Evolutionary conservation across 2,329 filamentous ascomycete species (phyloP), one percentile per base, ranked within the genome.

Genomic region (Parastagonospora avenae): DNA sequence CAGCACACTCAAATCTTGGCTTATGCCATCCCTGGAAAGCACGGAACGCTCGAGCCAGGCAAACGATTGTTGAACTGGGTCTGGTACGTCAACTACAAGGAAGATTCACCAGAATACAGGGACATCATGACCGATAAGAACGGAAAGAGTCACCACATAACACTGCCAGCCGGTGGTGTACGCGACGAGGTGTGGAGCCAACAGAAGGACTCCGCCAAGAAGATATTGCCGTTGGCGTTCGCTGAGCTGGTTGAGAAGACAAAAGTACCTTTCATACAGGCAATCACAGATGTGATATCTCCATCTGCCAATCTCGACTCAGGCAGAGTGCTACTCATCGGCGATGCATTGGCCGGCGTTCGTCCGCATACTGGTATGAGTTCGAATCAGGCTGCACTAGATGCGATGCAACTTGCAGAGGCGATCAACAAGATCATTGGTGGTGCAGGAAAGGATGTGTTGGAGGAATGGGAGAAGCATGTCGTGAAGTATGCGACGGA

Each of bases 31-130:
- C 78, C 78, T 0, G 74, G 74, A 0, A 64, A 68, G 2, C 50
- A 73, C 8, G 77, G 77, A 0, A 64, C 61, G 1, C 62, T 76
- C 4, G 58, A 64, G 30, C 59, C 64, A 0, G 76, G 74, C 2
- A 61, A 76, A 10, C 68, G 76, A 6, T 65, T 78, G 2, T 55
- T 79, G 49, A 80, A 80, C 55, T 79, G 71, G 67, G 71, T 80
- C 1, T 79, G 76, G 74, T 81, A 81, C 54, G 64, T 59, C 27
- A 77, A 78, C 55, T 67, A 74, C 24, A 32, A 58, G 1, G 68
- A 75, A 54, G 38, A 62, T 4, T 74, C 74, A 0, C 37, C 58
- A 2, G 75, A 76, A 29, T 64, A 76, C 24, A 52, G 62, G 4
- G 68, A 74, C 0, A 55, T 78, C 9, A 75, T 80, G 65, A 80